These are phyloP conservation scores for Omphalotus guepiniiformis DNA, from an alignment of 768 basidiomycete genomes.

Conservation along the genomic window DNA sequence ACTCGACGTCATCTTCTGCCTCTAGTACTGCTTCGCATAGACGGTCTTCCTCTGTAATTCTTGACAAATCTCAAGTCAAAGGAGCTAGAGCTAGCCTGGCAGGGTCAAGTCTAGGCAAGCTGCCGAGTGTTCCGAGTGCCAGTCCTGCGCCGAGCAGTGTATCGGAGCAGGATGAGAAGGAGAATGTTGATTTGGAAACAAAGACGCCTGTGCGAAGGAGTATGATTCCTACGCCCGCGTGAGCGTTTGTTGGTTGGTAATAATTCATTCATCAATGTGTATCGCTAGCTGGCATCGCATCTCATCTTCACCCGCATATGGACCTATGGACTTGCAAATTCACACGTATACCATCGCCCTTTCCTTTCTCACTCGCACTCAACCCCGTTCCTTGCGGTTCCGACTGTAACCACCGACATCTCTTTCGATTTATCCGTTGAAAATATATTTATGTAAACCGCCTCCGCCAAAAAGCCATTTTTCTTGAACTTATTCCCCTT, in stretches of 20 bases:
- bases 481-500: conserved; percentile 19
- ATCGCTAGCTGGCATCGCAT: no score
- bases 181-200: conserved; percentile 40
- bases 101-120: not conserved
- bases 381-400: no score
- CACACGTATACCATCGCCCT: no score
- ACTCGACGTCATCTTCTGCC: conserved; percentile 25
- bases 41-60: not conserved
- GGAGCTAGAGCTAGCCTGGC: not conserved
- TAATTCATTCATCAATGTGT: no score
- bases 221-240: conserved; percentile 29
- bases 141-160: conserved; percentile 34
- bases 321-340: no score
- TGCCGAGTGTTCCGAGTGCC: conserved; percentile 26
- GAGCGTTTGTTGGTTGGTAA: no score
- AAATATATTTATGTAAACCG: no score
- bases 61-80: no score
- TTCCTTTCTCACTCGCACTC: no score
- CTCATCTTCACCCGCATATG: no score
- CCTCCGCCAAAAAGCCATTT: not conserved
- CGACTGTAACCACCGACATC: no score
- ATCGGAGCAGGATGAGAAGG: conserved; percentile 52
- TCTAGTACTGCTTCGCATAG: conserved; percentile 1
- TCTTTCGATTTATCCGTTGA: no score
- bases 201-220: conserved; percentile 24